A percentile compares a stretch with the other conserved stretches of the same genome.
Evolutionary conservation across 345 rosid genomes (phyloP).

Genomic region (Kernera saxatilis): DNA sequence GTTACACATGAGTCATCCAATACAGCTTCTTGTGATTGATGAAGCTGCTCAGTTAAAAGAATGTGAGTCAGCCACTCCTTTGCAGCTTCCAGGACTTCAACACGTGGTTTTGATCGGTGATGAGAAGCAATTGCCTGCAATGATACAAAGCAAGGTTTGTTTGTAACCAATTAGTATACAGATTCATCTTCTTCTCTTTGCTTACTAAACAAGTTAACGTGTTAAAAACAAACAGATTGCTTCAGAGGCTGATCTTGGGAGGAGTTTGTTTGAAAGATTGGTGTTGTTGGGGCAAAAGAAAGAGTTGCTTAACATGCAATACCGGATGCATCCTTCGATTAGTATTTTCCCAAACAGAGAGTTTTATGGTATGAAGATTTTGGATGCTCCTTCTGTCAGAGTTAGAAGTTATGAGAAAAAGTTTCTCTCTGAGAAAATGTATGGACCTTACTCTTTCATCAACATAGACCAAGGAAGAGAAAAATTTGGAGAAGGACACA

Average conservation of each 20-base stretch:
- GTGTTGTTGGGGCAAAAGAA: conserved; percentile 38
- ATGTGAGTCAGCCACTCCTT: conserved; percentile 45
- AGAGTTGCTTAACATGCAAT: conserved; percentile 46
- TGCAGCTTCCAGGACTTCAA: conserved; percentile 39
- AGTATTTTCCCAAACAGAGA: conserved; percentile 43
- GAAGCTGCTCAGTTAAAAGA: conserved; percentile 63
- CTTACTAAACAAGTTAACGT: too few relatives aligned
- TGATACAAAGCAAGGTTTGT: conserved; percentile 49
- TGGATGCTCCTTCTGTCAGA: conserved; percentile 43
- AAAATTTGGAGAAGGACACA: conserved; percentile 21
- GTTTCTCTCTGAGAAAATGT: conserved; percentile 38
- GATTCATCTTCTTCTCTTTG: too few relatives aligned
- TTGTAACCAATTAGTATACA: too few relatives aligned
- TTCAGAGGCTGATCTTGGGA: conserved; percentile 42
- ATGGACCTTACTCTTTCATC: conserved; percentile 46
- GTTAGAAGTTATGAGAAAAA: conserved; percentile 17
- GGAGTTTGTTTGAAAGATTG: conserved; percentile 68
- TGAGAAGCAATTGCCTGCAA: conserved; percentile 46
- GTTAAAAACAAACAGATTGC: too few relatives aligned
- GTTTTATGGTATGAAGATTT: conserved; percentile 40
- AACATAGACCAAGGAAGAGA: conserved; percentile 36
- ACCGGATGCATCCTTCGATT: conserved; percentile 70
- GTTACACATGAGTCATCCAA: conserved; percentile 13
- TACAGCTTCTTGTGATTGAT: conserved; percentile 38
- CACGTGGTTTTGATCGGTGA: conserved; percentile 48